These are phyloP conservation scores for Macrolepiota fuliginosa DNA, from an alignment of 768 basidiomycete species.

Conservation along the genomic window DNA sequence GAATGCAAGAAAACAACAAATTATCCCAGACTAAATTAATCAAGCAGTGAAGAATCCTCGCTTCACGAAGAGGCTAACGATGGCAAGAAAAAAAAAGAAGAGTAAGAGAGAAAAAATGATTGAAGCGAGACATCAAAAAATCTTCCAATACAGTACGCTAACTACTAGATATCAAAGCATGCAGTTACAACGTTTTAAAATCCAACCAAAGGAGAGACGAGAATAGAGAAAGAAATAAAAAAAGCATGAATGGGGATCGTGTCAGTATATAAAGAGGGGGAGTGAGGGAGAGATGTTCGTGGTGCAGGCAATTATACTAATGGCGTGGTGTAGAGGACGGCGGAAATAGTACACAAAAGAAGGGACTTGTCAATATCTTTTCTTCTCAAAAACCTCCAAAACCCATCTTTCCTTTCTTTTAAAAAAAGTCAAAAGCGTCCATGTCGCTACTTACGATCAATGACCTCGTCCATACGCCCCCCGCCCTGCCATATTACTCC, in stretches of 20 bases:
- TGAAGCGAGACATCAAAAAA: background rate
- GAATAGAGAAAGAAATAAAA: background rate
- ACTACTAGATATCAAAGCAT: background rate
- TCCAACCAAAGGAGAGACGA: background rate
- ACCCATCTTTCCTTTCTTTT: background rate
- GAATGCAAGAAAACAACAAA: background rate
- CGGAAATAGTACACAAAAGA: slow-evolving; percentile 5
- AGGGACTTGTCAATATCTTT: background rate
- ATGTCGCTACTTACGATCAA: background rate
- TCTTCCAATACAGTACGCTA: background rate
- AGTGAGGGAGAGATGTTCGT: background rate
- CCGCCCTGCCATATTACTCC: slow-evolving; percentile 17
- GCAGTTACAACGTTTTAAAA: background rate
- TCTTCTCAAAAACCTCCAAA: background rate
- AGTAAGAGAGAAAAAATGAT: background rate
- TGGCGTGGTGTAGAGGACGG: background rate
- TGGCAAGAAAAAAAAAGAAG: too few species aligned
- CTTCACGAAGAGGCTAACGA: background rate
- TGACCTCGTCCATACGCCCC: slow-evolving; percentile 11
- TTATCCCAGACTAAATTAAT: background rate
- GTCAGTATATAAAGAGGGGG: background rate
- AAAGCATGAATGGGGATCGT: background rate
- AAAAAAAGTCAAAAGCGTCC: background rate
- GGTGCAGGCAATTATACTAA: background rate
- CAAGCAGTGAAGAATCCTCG: background rate